These are phyloP conservation scores for Mycogone perniciosa DNA, from an alignment of 2,329 filamentous ascomycete genomes.

Conservation along the genomic window DNA sequence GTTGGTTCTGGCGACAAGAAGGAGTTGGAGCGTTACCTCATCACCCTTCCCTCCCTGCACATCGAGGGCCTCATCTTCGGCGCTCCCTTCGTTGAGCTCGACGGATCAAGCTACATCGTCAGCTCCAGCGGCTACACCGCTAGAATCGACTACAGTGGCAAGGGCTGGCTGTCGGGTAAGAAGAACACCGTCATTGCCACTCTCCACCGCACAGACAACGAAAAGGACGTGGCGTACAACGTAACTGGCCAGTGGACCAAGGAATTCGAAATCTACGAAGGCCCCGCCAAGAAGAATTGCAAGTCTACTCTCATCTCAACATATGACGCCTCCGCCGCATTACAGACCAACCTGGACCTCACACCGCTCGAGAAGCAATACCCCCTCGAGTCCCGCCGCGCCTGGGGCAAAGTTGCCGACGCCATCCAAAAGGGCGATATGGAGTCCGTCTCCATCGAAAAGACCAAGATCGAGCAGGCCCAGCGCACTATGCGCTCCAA, in stretches of 20 bases:
- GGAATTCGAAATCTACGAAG: conserved; percentile 69
- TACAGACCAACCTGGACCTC: conserved; percentile 63
- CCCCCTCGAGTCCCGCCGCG: conserved; percentile 77
- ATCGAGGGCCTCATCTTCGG: conserved; percentile 89
- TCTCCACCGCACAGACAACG: conserved; percentile 63
- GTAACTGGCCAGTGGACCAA: conserved; percentile 88
- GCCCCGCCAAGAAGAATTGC: conserved; percentile 45
- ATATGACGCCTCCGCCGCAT: conserved; percentile 52
- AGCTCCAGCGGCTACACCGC: conserved; percentile 81
- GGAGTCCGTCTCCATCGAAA: conserved; percentile 70
- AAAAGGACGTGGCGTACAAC: conserved; percentile 72
- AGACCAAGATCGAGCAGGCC: conserved; percentile 82
- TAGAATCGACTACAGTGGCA: conserved; percentile 88
- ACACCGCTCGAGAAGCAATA: conserved; percentile 73
- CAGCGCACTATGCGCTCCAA: conserved; percentile 68
- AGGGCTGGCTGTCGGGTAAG: conserved; percentile 91
- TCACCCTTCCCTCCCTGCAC: conserved; percentile 84
- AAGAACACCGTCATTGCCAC: conserved; percentile 83
- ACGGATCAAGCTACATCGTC: conserved; percentile 76
- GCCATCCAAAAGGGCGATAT: conserved; percentile 79
- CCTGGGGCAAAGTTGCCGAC: conserved; percentile 79
- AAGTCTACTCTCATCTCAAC: conserved; percentile 46
- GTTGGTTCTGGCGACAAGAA: conserved; percentile 24
- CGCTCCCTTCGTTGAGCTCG: conserved; percentile 84
- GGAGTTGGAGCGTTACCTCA: conserved; percentile 68